Conservation (phyloP, 192 early-diverging fungal species). For the Glomus cerebriforme region DNA sequence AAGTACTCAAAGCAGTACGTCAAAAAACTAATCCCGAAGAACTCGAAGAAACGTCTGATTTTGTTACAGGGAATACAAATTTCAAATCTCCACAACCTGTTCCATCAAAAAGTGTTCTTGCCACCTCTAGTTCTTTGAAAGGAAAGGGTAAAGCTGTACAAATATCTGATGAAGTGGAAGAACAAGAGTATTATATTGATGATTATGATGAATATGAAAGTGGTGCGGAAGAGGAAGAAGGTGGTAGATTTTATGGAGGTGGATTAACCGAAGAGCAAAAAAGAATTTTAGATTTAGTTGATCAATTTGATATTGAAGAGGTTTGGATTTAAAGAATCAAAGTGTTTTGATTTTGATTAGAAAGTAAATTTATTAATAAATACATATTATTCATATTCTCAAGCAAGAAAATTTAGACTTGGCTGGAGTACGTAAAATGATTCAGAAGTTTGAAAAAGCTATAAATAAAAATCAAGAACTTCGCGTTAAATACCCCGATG, state of each 20-base stretch:
- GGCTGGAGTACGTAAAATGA: slow-evolving; percentile 67
- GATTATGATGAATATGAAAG: slow-evolving; percentile 19
- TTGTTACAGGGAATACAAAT: background rate
- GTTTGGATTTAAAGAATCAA: slow-evolving; percentile 35
- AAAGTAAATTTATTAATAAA: background rate
- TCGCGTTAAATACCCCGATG: slow-evolving; percentile 76
- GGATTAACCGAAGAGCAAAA: slow-evolving; percentile 79
- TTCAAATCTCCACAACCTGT: background rate
- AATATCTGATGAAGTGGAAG: slow-evolving; percentile 35
- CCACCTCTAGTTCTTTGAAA: slow-evolving; percentile 22
- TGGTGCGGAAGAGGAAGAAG: slow-evolving; percentile 68
- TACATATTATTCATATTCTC: background rate
- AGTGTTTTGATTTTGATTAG: background rate
- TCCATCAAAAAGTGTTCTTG: slow-evolving; percentile 1
- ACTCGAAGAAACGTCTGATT: slow-evolving; percentile 35
- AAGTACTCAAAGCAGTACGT: slow-evolving; percentile 46
- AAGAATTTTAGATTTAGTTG: slow-evolving; percentile 79
- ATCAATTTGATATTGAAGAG: slow-evolving; percentile 76
- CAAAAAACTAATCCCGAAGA: background rate
- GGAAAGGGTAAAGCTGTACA: slow-evolving; percentile 27
- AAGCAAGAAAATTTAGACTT: slow-evolving; percentile 59
- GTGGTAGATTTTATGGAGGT: slow-evolving; percentile 81
- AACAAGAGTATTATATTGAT: slow-evolving; percentile 33
- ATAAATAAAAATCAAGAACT: slow-evolving; percentile 87
- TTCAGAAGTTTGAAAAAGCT: slow-evolving; percentile 82